These are phyloP conservation scores for Kurtzmaniella quercitrusa DNA, from an alignment of 1,139 yeast genomes.

Conservation along the genomic window DNA sequence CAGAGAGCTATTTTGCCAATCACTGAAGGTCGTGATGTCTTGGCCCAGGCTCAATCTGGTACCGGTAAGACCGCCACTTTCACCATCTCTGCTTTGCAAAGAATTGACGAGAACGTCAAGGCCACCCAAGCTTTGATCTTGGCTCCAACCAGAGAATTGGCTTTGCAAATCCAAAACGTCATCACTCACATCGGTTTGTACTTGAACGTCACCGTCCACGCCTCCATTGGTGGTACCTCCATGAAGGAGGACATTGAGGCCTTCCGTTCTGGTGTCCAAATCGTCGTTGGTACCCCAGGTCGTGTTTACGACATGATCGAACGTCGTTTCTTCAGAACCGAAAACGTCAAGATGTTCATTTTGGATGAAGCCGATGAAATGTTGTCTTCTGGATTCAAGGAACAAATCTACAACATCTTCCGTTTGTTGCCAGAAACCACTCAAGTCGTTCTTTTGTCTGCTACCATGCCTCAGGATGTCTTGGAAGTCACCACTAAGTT, in stretches of 20 bases:
- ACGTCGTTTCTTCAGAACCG: slow-evolving; percentile 86
- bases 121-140: slow-evolving; percentile 90
- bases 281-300: slow-evolving; percentile 99
- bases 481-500: slow-evolving; percentile 94
- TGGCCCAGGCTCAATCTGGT: slow-evolving; percentile 99
- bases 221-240: slow-evolving; percentile 98
- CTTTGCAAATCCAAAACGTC: slow-evolving; percentile 95
- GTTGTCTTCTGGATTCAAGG: slow-evolving; percentile 95
- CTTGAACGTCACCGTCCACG: slow-evolving; percentile 92
- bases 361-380: slow-evolving; percentile 99
- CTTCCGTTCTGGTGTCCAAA: slow-evolving; percentile 88
- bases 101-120: slow-evolving; percentile 74
- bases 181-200: slow-evolving; percentile 90
- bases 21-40: slow-evolving; percentile 93
- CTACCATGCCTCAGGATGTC: slow-evolving; percentile 97
- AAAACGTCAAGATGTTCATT: slow-evolving; percentile 91
- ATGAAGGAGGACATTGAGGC: slow-evolving; percentile 89
- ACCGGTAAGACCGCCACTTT: slow-evolving; percentile 99
- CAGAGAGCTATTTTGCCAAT: slow-evolving; percentile 97
- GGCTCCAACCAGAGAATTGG: slow-evolving; percentile 99
- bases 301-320: slow-evolving; percentile 97
- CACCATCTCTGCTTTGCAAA: slow-evolving; percentile 94
- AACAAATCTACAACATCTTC: slow-evolving; percentile 96
- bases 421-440: slow-evolving; percentile 89
- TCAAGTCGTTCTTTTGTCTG: slow-evolving; percentile 94